phyloP scores from a whole-genome alignment of 108 stramenopile genomes.

The Discostella pseudostelligera region DNA sequence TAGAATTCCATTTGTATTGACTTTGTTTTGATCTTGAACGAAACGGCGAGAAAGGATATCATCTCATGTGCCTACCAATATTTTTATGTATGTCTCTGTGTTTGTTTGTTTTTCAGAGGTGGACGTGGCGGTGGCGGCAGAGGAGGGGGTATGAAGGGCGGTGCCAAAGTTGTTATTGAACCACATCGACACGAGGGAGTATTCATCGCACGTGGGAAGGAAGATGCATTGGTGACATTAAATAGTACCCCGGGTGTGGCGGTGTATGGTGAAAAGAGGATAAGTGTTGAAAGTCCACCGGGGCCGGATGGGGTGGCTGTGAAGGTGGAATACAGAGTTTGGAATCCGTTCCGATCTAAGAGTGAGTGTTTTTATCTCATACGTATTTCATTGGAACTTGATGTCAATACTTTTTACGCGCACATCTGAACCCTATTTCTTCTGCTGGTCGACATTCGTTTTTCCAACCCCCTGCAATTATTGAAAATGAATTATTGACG shows the following conservation, averaged over 20 bases:
- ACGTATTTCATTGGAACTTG: conserved; percentile 7
- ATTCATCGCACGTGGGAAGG: conserved; percentile 98
- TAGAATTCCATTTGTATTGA: too few relatives aligned
- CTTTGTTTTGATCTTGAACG: too few relatives aligned
- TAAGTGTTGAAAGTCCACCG: conserved; percentile 89
- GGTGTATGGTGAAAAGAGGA: conserved; percentile 99
- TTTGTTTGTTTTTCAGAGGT: neutral
- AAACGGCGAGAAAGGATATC: too few relatives aligned
- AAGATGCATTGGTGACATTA: conserved; percentile 98
- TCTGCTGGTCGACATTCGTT: too few relatives aligned
- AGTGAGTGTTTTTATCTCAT: conserved; percentile 53
- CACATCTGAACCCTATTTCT: too few relatives aligned
- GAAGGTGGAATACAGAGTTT: conserved; percentile 99
- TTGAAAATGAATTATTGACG: neutral
- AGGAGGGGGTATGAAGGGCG: conserved; percentile 88
- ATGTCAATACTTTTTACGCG: neutral
- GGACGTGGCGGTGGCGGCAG: conserved; percentile 60
- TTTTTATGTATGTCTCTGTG: neutral
- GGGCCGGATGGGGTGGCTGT: conserved; percentile 84
- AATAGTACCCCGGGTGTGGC: conserved; percentile 97
- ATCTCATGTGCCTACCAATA: too few relatives aligned
- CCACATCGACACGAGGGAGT: conserved; percentile 98
- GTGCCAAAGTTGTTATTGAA: conserved; percentile 94
- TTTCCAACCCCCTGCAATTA: too few relatives aligned
- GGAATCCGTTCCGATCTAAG: conserved; percentile 99